Base-by-base conservation (phyloP, 805 yeast genomes). In the Kluyveromyces siamensis region DNA sequence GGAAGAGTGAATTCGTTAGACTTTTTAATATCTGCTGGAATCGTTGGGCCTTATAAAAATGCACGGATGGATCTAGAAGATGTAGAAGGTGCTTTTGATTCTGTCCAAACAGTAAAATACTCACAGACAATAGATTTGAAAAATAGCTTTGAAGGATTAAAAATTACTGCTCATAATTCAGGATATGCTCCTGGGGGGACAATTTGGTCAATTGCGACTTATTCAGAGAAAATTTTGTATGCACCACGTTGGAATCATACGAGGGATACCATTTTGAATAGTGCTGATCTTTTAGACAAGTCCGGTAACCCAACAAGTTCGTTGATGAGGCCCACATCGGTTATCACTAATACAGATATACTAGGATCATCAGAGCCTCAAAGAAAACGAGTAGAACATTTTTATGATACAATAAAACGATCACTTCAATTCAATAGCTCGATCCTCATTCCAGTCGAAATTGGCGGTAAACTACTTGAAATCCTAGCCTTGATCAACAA, bases 221-320 rank as follows among this genome's bases (percentile, higher is more conserved):
- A 84, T 52, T 77, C 82, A 16, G 97, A 91, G 55, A 83, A 83
- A 53, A 70, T 90, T n/a, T 71, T 91, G 2, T 87, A 88, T 64
- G 95, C 96, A 0, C 89, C 93, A 1, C 80, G 85, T 41, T 93
- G 98, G 98, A 91, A 90, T 63, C 98, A 93, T 62, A 83, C 97
- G 1, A 81, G 81, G 54, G 98, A 91, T 60, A 76, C 87, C 0
- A 89, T 89, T 56, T 68, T 93, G 46, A 84, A 83, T 52, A 82
- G 89, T 27, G 85, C 93, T 4, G 73, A 74, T 19, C 65, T 86
- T 17, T 61, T 83, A 38, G 79, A 79, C 44, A 63, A 58, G 51
- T 71, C 73, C 27, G 88, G 89, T 10, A 78, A 72, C 40, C 81
- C 88, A 1, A 68, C 80, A n/a, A 73, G 86, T 0, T 75, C 77